Conservation (phyloP, 768 basidiomycete genomes). For the Lepiota venenata region DNA sequence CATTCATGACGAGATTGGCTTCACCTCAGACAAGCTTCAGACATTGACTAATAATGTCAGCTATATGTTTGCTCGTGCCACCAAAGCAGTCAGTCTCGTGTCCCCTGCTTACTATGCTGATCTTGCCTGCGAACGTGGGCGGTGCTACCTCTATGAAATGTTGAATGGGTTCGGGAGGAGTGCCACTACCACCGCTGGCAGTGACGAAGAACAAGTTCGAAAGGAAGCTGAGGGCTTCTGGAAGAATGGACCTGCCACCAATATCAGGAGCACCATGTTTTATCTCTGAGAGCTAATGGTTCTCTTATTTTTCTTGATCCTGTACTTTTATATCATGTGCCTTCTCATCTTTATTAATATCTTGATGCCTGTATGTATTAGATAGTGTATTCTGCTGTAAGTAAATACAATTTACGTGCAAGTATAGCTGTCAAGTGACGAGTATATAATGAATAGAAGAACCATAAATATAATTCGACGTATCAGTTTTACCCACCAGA, state of each 20-base stretch:
- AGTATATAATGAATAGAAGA: too few species aligned
- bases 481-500: not conserved
- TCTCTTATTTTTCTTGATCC: not conserved
- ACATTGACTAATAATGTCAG: constrained; percentile 64
- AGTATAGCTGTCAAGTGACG: too few species aligned
- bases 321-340: not conserved
- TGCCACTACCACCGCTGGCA: constrained; percentile 19
- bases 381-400: too few species aligned
- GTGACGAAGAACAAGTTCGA: constrained; percentile 45
- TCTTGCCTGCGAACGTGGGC: constrained; percentile 58
- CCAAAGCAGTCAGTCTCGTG: constrained; percentile 79
- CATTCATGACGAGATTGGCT: constrained; percentile 73
- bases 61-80: constrained; percentile 84
- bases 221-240: constrained; percentile 54
- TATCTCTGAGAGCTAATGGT: constrained; percentile 45
- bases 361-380: not conserved
- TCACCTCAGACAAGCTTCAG: constrained; percentile 70
- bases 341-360: not conserved
- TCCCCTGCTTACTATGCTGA: constrained; percentile 86
- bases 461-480: too few species aligned
- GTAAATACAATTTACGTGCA: too few species aligned
- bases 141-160: constrained; percentile 75
- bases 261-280: constrained; percentile 70
- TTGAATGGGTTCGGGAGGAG: constrained; percentile 41
- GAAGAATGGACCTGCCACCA: constrained; percentile 49